Evolutionary conservation across 768 basidiomycete genomes (phyloP), one percentile per base, ranked within the genome.

Genomic region (Glaciozyma antarctica): DNA sequence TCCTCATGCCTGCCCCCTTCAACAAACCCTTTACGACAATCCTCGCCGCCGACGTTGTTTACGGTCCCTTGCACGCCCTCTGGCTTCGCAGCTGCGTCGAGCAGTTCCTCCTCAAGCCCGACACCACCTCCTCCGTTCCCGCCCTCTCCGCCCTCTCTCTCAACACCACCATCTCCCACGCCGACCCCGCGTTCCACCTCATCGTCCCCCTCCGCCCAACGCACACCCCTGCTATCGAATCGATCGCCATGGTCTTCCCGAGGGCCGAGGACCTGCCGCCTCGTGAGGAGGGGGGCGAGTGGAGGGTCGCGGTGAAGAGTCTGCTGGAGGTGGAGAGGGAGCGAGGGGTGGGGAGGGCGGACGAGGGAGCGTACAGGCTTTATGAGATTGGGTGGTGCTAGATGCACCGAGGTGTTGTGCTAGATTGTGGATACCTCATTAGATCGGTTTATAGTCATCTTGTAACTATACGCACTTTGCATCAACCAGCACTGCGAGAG

Each of bases 1-100:
- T 53, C 30, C 12, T 12, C 49, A 65, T 71, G 61, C 70, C 70
- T 0, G 34, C 70, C 2, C 70, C 70, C 1, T 68, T 71, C 62
- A 62, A 78, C 51, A 47, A 61, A 58, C 77, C 81, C 4, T 89
- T 88, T 76, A 84, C 89, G 64, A 74, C 88, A 26, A 81, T 91
- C 44, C 77, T 91, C 56, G 89, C 85, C 0, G 88, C 89, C 54
- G 88, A 91, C 70, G 85, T 90, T 57, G 80, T 91, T 13, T 90
- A 91, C 76, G 81, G 87, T 64, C 82, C 84, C 0, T 76, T 80
- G 22, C 89, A 90, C 73, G 85, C 87, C 7, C 64, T 74, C 16
- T 89, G 86, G 87, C 87, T 90, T 73, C 81, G 81, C 60, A 73
- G 71, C 12, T 88, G 86, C 66, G 84, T 86, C 44, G 81, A 81